phyloP scores from a whole-genome alignment of 2,329 filamentous ascomycete species.

The Cercospora sojina region DNA sequence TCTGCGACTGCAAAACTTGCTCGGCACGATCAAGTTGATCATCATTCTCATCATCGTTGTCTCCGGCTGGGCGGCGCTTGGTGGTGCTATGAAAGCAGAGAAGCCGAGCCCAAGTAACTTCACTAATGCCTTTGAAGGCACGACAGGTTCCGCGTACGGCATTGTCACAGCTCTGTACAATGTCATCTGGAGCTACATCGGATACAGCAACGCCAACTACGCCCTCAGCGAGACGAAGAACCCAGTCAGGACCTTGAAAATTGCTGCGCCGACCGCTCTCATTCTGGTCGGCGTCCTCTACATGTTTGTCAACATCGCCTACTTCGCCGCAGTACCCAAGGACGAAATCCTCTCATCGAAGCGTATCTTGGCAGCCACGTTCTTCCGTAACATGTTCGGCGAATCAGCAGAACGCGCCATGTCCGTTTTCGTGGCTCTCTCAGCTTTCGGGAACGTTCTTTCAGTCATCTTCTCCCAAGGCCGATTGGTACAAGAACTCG shows the following conservation, averaged over 20 bases:
- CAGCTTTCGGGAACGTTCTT: conserved; percentile 57
- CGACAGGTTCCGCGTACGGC: conserved; percentile 64
- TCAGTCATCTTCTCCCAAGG: conserved; percentile 58
- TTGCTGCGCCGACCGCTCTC: conserved; percentile 40
- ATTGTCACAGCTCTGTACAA: conserved; percentile 70
- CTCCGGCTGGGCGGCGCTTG: conserved; percentile 59
- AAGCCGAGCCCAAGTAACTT: conserved; percentile 60
- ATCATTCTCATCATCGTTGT: conserved; percentile 64
- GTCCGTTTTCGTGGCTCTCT: conserved; percentile 54
- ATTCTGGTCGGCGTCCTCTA: conserved; percentile 30
- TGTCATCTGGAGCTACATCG: conserved; percentile 69
- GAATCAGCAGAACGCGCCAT: conserved; percentile 57
- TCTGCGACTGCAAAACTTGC: conserved; percentile 64
- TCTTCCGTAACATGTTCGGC: conserved; percentile 48
- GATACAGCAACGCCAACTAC: conserved; percentile 66
- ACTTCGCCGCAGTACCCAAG: conserved; percentile 39
- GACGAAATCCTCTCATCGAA: conserved; percentile 23
- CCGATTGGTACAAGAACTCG: conserved; percentile 60
- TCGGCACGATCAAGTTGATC: conserved; percentile 65
- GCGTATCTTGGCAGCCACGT: conserved; percentile 25
- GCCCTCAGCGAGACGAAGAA: conserved; percentile 45
- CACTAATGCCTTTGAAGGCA: conserved; percentile 62
- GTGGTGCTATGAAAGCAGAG: conserved; percentile 59
- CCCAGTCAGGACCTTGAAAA: conserved; percentile 42
- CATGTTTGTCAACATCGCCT: conserved; percentile 34